These are phyloP conservation scores for Scleromitrula shiraiana DNA, from an alignment of 2,329 filamentous ascomycete species.

Conservation along the genomic window DNA sequence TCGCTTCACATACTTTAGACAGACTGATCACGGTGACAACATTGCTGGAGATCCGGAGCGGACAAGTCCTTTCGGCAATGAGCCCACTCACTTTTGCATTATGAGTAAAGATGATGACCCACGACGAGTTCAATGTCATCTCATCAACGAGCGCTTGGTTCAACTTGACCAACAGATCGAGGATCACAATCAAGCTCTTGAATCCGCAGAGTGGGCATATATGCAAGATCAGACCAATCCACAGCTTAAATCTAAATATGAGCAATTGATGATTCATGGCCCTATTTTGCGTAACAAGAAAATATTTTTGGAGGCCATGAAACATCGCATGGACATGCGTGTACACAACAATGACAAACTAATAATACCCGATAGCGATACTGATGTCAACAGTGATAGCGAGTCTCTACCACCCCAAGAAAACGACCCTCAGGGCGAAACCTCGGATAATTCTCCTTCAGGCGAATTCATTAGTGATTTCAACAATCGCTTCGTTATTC, in stretches of 20 bases:
- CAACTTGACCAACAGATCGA: conserved; percentile 72
- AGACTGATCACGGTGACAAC: conserved; percentile 81
- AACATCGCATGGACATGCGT: conserved; percentile 27
- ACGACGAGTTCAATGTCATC: conserved; percentile 74
- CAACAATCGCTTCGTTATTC: conserved; percentile 95
- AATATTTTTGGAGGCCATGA: conserved; percentile 50
- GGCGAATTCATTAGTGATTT: conserved; percentile 89
- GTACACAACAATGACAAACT: conserved; percentile 23
- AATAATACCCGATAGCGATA: conserved; percentile 23
- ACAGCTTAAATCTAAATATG: conserved; percentile 49
- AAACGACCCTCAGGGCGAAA: conserved; percentile 37
- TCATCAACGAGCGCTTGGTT: conserved; percentile 73
- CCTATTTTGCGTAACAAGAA: conserved; percentile 50
- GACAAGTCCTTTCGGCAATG: conserved; percentile 84
- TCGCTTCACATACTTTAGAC: conserved; percentile 93
- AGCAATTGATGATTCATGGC: conserved; percentile 49
- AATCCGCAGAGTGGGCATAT: conserved; percentile 65
- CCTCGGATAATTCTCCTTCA: conserved; percentile 54
- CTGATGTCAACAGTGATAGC: conserved; percentile 34
- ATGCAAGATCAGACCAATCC: conserved; percentile 44
- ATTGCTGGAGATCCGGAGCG: conserved; percentile 74
- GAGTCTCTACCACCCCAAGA: conserved; percentile 22
- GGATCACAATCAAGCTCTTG: conserved; percentile 62
- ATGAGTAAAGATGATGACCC: conserved; percentile 91
- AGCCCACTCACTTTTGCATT: conserved; percentile 89